A percentile compares a stretch with the other conserved stretches of the same genome.
phyloP scores from a whole-genome alignment of 179 eudicot genomes.

The Actinidia polygama region DNA sequence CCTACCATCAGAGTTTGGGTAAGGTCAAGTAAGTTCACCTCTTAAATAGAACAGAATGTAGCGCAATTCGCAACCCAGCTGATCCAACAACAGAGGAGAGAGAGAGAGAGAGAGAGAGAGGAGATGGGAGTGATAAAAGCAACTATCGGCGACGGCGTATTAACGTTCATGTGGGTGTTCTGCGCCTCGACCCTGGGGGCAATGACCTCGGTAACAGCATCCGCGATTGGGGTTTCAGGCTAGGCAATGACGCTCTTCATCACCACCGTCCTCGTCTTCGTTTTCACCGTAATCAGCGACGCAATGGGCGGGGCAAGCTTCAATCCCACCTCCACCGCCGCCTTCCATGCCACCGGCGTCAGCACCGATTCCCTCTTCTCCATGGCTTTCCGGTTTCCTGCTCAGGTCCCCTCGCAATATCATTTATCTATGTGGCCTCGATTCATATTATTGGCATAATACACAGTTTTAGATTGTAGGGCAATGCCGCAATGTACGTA shows the following conservation, averaged over 20 bases:
- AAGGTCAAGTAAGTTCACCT: too few species aligned
- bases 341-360: constrained; percentile 65
- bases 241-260: constrained; percentile 37
- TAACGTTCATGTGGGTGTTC: constrained; percentile 84
- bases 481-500: not conserved
- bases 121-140: constrained; percentile 44
- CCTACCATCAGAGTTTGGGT: too few species aligned
- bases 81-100: too few species aligned
- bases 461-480: not conserved
- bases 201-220: constrained; percentile 39
- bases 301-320: constrained; percentile 74
- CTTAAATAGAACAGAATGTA: too few species aligned
- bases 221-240: constrained; percentile 49
- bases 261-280: constrained; percentile 45
- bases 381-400: constrained; percentile 61
- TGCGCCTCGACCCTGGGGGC: constrained; percentile 63
- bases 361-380: constrained; percentile 45
- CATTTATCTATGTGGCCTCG: not conserved
- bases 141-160: constrained; percentile 57
- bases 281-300: constrained; percentile 50
- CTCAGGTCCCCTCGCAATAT: constrained; percentile 28
- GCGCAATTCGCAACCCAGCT: too few species aligned
- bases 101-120: not conserved
- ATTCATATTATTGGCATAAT: not conserved
- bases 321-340: constrained; percentile 74